Evolutionary conservation across 805 yeast genomes (phyloP).

Genomic region (Starmerella bombi): DNA sequence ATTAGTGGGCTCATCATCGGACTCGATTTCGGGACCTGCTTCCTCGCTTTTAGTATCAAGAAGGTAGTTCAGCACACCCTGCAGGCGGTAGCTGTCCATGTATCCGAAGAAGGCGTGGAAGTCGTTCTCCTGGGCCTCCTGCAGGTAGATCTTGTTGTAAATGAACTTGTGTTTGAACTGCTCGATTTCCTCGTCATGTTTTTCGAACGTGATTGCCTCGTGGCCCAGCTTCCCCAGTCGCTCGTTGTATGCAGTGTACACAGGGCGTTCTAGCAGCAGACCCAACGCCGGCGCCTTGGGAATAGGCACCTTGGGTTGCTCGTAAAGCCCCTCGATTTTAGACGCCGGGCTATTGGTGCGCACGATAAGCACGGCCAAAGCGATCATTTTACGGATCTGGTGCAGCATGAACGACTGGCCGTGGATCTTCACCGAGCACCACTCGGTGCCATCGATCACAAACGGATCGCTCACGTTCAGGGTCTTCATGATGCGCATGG

Average conservation of each 20-base stretch:
- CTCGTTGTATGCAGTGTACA: slow-evolving; percentile 71
- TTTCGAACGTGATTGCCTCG: slow-evolving; percentile 54
- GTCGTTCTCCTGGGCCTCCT: slow-evolving; percentile 76
- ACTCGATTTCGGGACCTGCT: slow-evolving; percentile 26
- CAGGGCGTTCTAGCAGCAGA: slow-evolving; percentile 76
- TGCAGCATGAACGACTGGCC: slow-evolving; percentile 98
- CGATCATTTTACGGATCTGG: slow-evolving; percentile 95
- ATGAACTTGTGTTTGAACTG: slow-evolving; percentile 77
- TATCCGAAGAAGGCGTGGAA: slow-evolving; percentile 85
- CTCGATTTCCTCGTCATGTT: slow-evolving; percentile 58
- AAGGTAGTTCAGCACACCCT: slow-evolving; percentile 46
- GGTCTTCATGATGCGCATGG: slow-evolving; percentile 68
- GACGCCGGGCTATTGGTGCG: slow-evolving; percentile 74
- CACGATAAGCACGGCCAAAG: slow-evolving; percentile 77
- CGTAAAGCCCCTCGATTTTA: slow-evolving; percentile 67
- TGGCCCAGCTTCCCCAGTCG: slow-evolving; percentile 64
- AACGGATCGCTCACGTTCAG: slow-evolving; percentile 76
- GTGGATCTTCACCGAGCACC: slow-evolving; percentile 91
- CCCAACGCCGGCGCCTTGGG: slow-evolving; percentile 98
- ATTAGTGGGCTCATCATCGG: slow-evolving; percentile 18
- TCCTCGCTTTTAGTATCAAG: slow-evolving; percentile 22
- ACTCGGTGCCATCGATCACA: slow-evolving; percentile 84
- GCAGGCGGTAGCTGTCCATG: slow-evolving; percentile 67
- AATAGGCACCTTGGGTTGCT: slow-evolving; percentile 60
- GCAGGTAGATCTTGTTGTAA: slow-evolving; percentile 82